Evolutionary conservation across 352 stramenopile genomes (phyloP), one percentile per base, ranked within the genome.

Genomic region (Globisporangium irregulare): DNA sequence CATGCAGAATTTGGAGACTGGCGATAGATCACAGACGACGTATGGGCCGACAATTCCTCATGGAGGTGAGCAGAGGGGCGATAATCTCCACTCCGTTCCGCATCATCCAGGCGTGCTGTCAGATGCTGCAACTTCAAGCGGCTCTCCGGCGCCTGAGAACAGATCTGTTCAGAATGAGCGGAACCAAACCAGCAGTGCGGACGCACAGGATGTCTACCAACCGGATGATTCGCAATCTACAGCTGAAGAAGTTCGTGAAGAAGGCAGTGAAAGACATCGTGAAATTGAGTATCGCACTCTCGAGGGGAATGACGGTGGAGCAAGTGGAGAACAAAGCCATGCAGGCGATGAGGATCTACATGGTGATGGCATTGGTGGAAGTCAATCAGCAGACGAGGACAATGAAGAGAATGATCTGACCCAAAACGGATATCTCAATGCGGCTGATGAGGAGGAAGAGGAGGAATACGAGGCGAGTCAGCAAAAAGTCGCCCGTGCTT

Each of bases 381-480:
- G 27, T 9, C 55, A 61, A 15, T 7, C 15, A 53, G 7, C 22
- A 51, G 18, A 8, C 10, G 9, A 50, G 62, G 6, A 53, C 8
- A 51, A 22, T 8, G 9, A 50, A 60, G 6, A 56, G 10, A 51
- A 22, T 8, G 62, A 25, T 64, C 38, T 50, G 14, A 72, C 32
- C 32, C 54, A 57, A 64, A 64, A 65, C 20, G 55, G 34, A 18
- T 38, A 68, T 12, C 58, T 65, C 7, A 41, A 71, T 1, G 64
- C 72, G 4, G 32, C 75, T 25, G 50, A 71, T 2, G 67, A 46
- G 0, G 34, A 43, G 36, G 36, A 43, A 15, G 36, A 43, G 5
- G 58, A 75, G 3, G 67, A 71, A 6, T 43, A 78, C 22, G 58
- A 70, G 5, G n/a, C 64, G 53, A 59, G 62, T 12, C 48, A 75